Conservation (phyloP, 352 stramenopile genomes). For the Pythium scleroteichum region DNA sequence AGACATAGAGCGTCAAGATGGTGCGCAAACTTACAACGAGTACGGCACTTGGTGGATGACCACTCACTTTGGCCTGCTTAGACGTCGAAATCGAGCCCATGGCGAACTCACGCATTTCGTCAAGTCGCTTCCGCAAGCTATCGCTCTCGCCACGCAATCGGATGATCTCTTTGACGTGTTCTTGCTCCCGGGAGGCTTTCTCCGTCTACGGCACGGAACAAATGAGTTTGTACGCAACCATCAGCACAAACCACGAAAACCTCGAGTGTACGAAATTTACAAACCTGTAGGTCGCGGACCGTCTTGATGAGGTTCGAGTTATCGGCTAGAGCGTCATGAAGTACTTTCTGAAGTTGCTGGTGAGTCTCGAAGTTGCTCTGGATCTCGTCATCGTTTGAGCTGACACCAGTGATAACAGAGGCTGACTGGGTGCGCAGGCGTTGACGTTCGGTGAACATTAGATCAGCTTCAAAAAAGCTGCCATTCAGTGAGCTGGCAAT, state of each 20-base stretch:
- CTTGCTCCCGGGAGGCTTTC: constrained; percentile 20
- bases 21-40: constrained; percentile 24
- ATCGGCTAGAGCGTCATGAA: constrained; percentile 53
- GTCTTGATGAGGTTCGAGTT: constrained; percentile 65
- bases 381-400: constrained; percentile 19
- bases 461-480: constrained; percentile 11
- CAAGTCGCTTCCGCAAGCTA: constrained; percentile 31
- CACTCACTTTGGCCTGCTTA: constrained; percentile 31
- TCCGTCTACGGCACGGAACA: constrained; percentile 30
- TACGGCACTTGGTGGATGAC: constrained; percentile 13
- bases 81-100: constrained; percentile 20
- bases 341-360: constrained; percentile 44
- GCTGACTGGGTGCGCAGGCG: constrained; percentile 20
- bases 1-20: constrained; percentile 33
- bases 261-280: constrained; percentile 15
- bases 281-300: constrained; percentile 63
- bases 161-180: constrained; percentile 42
- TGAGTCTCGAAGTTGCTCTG: constrained; percentile 17
- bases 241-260: not conserved
- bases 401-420: constrained; percentile 7
- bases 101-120: constrained; percentile 25
- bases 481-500: constrained; percentile 20
- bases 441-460: constrained; percentile 7
- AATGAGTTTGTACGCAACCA: not conserved
- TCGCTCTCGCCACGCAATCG: constrained; percentile 44